A percentile compares a stretch with the other conserved stretches of the same genome.
Conservation (phyloP, 768 basidiomycete species). For the Rhizopogon salebrosus region DNA sequence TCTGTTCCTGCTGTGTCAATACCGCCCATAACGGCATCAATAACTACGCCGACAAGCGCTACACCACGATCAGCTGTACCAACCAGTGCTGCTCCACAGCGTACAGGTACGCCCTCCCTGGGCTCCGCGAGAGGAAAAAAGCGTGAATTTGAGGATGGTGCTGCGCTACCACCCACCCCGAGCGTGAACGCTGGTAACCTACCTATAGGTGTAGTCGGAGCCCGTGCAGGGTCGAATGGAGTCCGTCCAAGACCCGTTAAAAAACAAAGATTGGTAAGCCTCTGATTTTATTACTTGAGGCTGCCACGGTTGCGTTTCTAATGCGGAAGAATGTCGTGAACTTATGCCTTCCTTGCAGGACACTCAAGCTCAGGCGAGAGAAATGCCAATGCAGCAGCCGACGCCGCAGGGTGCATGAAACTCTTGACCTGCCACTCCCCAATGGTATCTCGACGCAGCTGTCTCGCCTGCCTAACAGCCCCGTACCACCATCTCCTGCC, state of each 20-base stretch:
- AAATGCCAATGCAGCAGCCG: slow-evolving; percentile 63
- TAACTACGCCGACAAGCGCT: slow-evolving; percentile 28
- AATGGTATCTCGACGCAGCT: background rate
- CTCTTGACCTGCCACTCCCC: background rate
- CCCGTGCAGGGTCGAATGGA: slow-evolving; percentile 53
- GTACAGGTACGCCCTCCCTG: slow-evolving; percentile 9
- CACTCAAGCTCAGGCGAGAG: slow-evolving; percentile 56
- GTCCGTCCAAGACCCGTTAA: slow-evolving; percentile 66
- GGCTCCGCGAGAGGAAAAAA: slow-evolving; percentile 26
- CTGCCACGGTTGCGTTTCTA: background rate
- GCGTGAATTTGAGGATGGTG: slow-evolving; percentile 25
- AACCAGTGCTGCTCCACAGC: slow-evolving; percentile 19
- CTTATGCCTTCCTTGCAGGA: slow-evolving; percentile 37
- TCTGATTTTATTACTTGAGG: slow-evolving; percentile 8
- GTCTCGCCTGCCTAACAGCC: background rate
- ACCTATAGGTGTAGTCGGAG: slow-evolving; percentile 34
- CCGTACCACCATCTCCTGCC: background rate
- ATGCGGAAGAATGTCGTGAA: background rate
- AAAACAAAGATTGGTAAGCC: slow-evolving; percentile 67
- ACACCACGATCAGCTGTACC: slow-evolving; percentile 25
- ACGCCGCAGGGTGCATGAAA: slow-evolving; percentile 64
- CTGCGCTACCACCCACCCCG: slow-evolving; percentile 18
- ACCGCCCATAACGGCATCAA: slow-evolving; percentile 23
- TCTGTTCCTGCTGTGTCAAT: slow-evolving; percentile 28
- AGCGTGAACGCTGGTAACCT: slow-evolving; percentile 19